Conservation (phyloP, 148 eudicot genomes). For the Chenopodium suecicum region DNA sequence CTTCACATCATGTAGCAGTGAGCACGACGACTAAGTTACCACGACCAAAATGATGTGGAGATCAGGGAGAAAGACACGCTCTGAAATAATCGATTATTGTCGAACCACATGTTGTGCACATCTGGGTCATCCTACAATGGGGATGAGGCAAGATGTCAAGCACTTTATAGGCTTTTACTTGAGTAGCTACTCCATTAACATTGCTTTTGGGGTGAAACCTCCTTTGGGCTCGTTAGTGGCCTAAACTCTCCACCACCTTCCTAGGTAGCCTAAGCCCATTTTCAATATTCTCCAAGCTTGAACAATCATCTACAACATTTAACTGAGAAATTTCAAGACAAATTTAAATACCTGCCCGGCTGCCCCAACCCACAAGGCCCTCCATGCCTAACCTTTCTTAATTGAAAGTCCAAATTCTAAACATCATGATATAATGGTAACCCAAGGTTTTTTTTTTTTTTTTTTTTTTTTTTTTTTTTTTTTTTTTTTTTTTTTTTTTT, state of each 20-base stretch:
- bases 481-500: too few species aligned
- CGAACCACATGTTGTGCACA: neutral
- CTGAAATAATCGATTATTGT: neutral
- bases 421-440: too few species aligned
- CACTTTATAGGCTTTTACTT: neutral
- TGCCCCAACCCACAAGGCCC: too few species aligned
- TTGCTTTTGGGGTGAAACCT: too few species aligned
- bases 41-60: neutral
- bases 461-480: too few species aligned
- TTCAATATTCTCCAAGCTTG: too few species aligned
- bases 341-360: neutral
- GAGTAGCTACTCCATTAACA: too few species aligned
- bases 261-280: neutral
- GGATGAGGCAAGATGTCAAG: neutral
- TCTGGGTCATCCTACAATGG: neutral
- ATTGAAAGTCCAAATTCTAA: neutral
- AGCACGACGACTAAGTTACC: neutral
- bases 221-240: neutral
- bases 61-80: neutral
- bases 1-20: neutral
- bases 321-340: neutral
- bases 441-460: too few species aligned
- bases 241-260: neutral
- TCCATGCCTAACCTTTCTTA: neutral
- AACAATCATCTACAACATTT: neutral